A percentile compares a stretch with the other conserved stretches of the same genome.
phyloP scores from a whole-genome alignment of 495 filamentous ascomycete genomes.

The Penicillium robsamsonii region DNA sequence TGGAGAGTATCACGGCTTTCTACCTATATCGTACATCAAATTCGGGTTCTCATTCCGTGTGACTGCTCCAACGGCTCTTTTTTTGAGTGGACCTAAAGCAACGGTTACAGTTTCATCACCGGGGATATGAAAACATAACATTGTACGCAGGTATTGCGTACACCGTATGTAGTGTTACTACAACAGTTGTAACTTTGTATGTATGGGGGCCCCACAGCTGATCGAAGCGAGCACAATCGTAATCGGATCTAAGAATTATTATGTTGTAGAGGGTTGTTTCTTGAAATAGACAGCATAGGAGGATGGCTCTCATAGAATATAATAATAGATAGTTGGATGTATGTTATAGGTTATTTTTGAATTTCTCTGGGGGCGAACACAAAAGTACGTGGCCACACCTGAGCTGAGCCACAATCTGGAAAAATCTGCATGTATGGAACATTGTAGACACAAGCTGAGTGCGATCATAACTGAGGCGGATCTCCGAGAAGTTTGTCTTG shows the following conservation, averaged over 20 bases:
- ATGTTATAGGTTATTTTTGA: not conserved
- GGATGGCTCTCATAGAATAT: not conserved
- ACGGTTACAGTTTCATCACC: constrained; percentile 1
- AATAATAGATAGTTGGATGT: not conserved
- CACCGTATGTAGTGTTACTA: not conserved
- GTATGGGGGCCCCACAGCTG: not conserved
- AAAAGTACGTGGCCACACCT: constrained; percentile 8
- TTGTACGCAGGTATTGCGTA: not conserved
- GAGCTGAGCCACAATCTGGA: constrained; percentile 4
- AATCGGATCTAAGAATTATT: not conserved
- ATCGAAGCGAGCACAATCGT: constrained; percentile 2
- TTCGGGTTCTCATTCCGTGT: constrained; percentile 1
- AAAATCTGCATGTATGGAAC: not conserved
- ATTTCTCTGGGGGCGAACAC: not conserved
- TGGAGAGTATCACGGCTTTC: not conserved
- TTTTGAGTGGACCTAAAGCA: constrained; percentile 1
- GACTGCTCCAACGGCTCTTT: constrained; percentile 12
- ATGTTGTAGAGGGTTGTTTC: not conserved
- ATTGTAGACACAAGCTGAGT: not conserved
- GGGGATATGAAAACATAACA: not conserved
- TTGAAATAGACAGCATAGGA: not conserved
- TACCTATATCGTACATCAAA: not conserved
- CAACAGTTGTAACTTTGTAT: too few relatives aligned
- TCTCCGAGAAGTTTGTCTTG: not conserved
- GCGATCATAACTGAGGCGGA: not conserved